Percentiles rank a stretch among this genome's conserved stretches.
Conservation (phyloP, 169 alveolate genomes). For the Eimeria tenella region DNA sequence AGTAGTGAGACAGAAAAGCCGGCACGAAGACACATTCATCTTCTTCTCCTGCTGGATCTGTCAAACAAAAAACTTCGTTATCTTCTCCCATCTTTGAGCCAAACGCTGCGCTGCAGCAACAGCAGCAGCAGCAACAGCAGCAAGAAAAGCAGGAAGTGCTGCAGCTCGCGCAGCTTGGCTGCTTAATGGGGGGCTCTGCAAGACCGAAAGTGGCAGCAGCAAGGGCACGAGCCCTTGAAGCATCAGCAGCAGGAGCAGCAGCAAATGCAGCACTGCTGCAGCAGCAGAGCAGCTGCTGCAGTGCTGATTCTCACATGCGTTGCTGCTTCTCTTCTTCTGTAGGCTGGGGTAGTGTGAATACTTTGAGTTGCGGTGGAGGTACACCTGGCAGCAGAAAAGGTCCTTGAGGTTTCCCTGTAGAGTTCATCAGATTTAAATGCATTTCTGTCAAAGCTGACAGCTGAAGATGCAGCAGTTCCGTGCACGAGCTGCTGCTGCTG, state of each 20-base stretch:
- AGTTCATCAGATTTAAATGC: not conserved
- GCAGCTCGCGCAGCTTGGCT: not conserved
- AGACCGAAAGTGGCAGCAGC: not conserved
- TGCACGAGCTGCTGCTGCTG: not conserved
- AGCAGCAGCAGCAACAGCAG: slow-evolving; percentile 2
- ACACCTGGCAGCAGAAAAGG: not conserved
- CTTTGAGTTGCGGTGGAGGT: not conserved
- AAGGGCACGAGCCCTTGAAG: not conserved
- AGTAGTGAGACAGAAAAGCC: no score
- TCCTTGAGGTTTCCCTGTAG: not conserved
- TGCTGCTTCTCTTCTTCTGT: not conserved
- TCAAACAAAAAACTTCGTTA: not conserved
- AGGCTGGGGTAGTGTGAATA: not conserved
- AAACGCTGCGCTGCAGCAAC: not conserved
- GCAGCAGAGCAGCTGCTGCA: not conserved
- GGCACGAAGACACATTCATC: not conserved
- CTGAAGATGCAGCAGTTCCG: not conserved
- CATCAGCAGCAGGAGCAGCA: not conserved
- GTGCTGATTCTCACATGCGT: not conserved
- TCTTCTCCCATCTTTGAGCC: not conserved
- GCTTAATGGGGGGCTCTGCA: not conserved
- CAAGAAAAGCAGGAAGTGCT: no score
- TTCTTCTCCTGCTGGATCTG: not conserved
- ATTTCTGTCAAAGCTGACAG: not conserved
- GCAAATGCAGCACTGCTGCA: not conserved